These are phyloP conservation scores for Talaromyces atroroseus DNA, from an alignment of 2,329 filamentous ascomycete genomes.

Conservation along the genomic window DNA sequence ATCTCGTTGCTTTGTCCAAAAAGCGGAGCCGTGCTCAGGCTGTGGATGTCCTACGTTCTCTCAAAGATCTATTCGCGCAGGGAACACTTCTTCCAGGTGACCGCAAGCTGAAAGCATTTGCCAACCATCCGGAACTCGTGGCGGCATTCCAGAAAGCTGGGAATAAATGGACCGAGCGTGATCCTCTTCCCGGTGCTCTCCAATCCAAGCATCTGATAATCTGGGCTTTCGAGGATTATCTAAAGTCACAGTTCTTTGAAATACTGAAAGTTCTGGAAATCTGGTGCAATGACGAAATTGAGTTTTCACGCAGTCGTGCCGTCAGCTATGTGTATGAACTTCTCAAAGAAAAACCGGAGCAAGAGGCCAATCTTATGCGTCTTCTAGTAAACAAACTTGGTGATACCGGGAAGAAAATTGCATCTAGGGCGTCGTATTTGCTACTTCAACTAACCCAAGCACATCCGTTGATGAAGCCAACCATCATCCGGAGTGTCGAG, in stretches of 20 bases:
- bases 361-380: conserved; percentile 87
- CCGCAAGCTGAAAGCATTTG: conserved; percentile 74
- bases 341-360: conserved; percentile 91
- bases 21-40: conserved; percentile 93
- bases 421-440: conserved; percentile 86
- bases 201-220: conserved; percentile 72
- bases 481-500: conserved; percentile 80
- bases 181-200: conserved; percentile 67
- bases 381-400: conserved; percentile 94
- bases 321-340: conserved; percentile 89
- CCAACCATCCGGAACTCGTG: conserved; percentile 70
- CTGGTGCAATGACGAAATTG: conserved; percentile 93
- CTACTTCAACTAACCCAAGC: conserved; percentile 83
- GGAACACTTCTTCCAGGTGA: conserved; percentile 78
- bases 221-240: conserved; percentile 92
- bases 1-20: conserved; percentile 71
- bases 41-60: conserved; percentile 81
- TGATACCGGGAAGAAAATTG: conserved; percentile 90
- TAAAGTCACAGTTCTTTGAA: conserved; percentile 91
- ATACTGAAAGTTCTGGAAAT: conserved; percentile 84
- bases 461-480: conserved; percentile 88
- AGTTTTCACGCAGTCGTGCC: conserved; percentile 81
- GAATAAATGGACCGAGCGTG: conserved; percentile 61
- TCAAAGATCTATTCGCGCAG: conserved; percentile 90
- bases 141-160: conserved; percentile 61